phyloP scores from a whole-genome alignment of 495 filamentous ascomycete species.

The Aspergillus avenaceus region DNA sequence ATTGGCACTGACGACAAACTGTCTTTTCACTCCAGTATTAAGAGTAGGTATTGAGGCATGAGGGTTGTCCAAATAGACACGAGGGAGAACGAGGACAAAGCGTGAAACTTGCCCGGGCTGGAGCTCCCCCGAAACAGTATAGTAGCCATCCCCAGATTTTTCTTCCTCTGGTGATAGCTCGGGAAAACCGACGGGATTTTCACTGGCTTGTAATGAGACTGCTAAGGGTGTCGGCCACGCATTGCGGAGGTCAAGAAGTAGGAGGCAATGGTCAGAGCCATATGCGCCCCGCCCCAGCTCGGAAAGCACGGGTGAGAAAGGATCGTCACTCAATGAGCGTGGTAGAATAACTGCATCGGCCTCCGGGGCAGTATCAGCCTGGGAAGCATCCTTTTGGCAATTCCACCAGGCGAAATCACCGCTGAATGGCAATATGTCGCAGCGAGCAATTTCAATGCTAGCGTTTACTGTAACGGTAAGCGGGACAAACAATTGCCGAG shows the following conservation, averaged over 20 bases:
- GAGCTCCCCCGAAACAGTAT: constrained; percentile 56
- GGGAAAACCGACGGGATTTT: constrained; percentile 17
- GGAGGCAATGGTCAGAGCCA: constrained; percentile 66
- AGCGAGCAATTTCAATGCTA: constrained; percentile 71
- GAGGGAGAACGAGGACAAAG: constrained; percentile 69
- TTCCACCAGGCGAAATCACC: constrained; percentile 53
- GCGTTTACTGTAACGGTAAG: constrained; percentile 89
- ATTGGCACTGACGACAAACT: constrained; percentile 82
- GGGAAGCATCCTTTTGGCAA: constrained; percentile 14
- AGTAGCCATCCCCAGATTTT: constrained; percentile 22
- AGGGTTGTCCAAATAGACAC: constrained; percentile 72
- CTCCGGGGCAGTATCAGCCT: neutral
- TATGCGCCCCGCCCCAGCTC: constrained; percentile 35
- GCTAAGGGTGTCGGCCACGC: constrained; percentile 75
- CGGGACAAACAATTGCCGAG: constrained; percentile 75
- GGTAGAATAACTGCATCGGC: constrained; percentile 6
- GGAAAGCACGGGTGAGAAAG: constrained; percentile 38
- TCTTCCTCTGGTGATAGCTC: neutral
- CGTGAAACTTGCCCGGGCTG: constrained; percentile 76
- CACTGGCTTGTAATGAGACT: constrained; percentile 49
- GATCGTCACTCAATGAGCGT: constrained; percentile 22
- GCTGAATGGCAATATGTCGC: constrained; percentile 72
- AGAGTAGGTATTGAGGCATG: constrained; percentile 74
- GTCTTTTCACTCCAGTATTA: constrained; percentile 66
- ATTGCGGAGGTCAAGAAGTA: constrained; percentile 82